Evolutionary conservation across 768 basidiomycete genomes (phyloP).

Genomic region (Goffeauzyma gilvescens): DNA sequence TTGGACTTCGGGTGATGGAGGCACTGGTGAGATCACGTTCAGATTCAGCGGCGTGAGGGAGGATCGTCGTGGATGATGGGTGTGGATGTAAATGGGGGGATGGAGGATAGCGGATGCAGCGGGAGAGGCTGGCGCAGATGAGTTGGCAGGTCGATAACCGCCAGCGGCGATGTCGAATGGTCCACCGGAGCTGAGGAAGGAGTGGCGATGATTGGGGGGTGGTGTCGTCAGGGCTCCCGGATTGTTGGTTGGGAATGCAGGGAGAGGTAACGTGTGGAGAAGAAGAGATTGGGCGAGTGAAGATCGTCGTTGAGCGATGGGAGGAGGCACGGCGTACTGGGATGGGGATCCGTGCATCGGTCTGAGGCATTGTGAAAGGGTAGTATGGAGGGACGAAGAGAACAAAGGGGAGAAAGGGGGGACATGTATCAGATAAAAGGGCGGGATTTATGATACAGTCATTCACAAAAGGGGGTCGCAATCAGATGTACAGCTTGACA

Average conservation of each 20-base stretch:
- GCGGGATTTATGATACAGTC: no score
- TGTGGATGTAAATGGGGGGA: slow-evolving; percentile 29
- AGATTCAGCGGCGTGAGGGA: slow-evolving; percentile 27
- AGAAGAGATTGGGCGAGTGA: slow-evolving; percentile 9
- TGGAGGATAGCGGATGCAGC: slow-evolving; percentile 4
- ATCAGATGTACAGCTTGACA: no score
- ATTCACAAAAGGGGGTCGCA: no score
- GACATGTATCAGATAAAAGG: no score
- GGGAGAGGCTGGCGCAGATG: slow-evolving; percentile 8
- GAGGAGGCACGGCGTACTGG: no score
- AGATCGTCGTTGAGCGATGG: slow-evolving; percentile 10
- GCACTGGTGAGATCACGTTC: slow-evolving; percentile 27
- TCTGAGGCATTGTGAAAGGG: no score
- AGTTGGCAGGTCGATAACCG: neutral
- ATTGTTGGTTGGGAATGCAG: neutral
- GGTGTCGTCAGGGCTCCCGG: neutral
- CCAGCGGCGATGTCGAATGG: neutral
- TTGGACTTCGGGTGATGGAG: slow-evolving; percentile 12
- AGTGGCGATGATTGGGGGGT: neutral
- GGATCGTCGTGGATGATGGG: slow-evolving; percentile 30
- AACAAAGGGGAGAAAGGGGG: no score
- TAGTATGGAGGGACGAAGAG: no score
- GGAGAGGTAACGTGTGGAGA: slow-evolving; percentile 1
- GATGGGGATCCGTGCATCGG: no score
- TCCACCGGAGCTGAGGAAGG: neutral